Evolutionary conservation across 352 stramenopile genomes (phyloP).

Genomic region (Phytophthora pini): DNA sequence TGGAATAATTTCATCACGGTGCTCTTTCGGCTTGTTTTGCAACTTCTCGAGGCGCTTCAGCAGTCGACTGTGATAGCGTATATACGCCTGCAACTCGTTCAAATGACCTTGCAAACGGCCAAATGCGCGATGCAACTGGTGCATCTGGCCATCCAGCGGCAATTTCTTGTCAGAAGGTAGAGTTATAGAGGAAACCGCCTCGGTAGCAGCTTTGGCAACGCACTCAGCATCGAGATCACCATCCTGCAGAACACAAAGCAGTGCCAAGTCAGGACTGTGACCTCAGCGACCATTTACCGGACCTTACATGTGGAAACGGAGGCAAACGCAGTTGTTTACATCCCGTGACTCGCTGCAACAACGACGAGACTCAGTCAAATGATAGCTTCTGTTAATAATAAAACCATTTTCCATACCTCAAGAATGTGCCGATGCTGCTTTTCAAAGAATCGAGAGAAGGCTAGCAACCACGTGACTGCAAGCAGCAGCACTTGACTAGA

Average conservation of each 20-base stretch:
- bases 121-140: slow-evolving; percentile 51
- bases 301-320: slow-evolving; percentile 50
- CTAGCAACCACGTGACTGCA: slow-evolving; percentile 58
- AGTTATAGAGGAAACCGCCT: slow-evolving; percentile 1
- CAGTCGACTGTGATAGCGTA: slow-evolving; percentile 50
- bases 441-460: slow-evolving; percentile 58
- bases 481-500: slow-evolving; percentile 57
- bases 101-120: slow-evolving; percentile 51
- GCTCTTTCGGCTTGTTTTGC: slow-evolving; percentile 33
- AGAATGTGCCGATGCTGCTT: slow-evolving; percentile 53
- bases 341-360: slow-evolving; percentile 20
- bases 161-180: neutral
- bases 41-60: slow-evolving; percentile 39
- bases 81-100: slow-evolving; percentile 42
- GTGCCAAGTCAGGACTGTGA: neutral
- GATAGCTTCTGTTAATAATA: neutral
- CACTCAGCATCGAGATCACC: slow-evolving; percentile 28
- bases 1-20: slow-evolving; percentile 39
- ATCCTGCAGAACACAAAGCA: slow-evolving; percentile 22
- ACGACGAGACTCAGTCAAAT: neutral
- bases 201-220: slow-evolving; percentile 14
- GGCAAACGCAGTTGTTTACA: slow-evolving; percentile 32
- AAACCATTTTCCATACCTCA: slow-evolving; percentile 20
- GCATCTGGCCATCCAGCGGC: slow-evolving; percentile 35
- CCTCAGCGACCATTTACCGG: no score